A percentile compares a stretch with the other conserved stretches of the same genome.
phyloP scores from a whole-genome alignment of 768 basidiomycete genomes.

The Coprinopsis sp. region DNA sequence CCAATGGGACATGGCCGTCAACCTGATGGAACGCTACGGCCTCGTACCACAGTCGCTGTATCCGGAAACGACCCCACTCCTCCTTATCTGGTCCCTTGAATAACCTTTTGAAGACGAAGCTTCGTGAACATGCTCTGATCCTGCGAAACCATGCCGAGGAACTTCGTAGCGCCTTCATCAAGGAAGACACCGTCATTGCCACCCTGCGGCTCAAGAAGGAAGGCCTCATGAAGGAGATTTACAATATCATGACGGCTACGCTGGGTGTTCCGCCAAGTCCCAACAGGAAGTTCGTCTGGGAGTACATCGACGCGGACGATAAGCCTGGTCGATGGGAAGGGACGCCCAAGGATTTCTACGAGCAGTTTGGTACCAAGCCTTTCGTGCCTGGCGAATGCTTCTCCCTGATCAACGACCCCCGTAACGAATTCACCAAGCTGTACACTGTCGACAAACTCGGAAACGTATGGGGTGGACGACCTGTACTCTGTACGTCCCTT shows the following conservation, averaged over 20 bases:
- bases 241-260: constrained; percentile 77
- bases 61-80: constrained; percentile 83
- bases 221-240: constrained; percentile 77
- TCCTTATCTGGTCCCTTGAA: constrained; percentile 71
- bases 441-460: constrained; percentile 93
- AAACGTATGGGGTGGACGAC: constrained; percentile 84
- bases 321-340: constrained; percentile 74
- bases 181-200: constrained; percentile 41
- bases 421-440: constrained; percentile 75
- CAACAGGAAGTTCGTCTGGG: constrained; percentile 73
- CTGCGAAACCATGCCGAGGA: constrained; percentile 61
- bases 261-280: constrained; percentile 83
- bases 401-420: constrained; percentile 93
- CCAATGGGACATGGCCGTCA: constrained; percentile 89
- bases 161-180: constrained; percentile 44
- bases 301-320: constrained; percentile 79
- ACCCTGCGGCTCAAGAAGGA: constrained; percentile 81
- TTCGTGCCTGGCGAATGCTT: constrained; percentile 71
- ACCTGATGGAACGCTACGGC: constrained; percentile 66
- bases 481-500: constrained; percentile 67
- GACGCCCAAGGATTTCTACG: constrained; percentile 78
- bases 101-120: constrained; percentile 78
- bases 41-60: constrained; percentile 78
- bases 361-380: constrained; percentile 53
- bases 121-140: constrained; percentile 85